Evolutionary conservation across 305 asterid species (phyloP).

Genomic region (Coffea humblotiana): DNA sequence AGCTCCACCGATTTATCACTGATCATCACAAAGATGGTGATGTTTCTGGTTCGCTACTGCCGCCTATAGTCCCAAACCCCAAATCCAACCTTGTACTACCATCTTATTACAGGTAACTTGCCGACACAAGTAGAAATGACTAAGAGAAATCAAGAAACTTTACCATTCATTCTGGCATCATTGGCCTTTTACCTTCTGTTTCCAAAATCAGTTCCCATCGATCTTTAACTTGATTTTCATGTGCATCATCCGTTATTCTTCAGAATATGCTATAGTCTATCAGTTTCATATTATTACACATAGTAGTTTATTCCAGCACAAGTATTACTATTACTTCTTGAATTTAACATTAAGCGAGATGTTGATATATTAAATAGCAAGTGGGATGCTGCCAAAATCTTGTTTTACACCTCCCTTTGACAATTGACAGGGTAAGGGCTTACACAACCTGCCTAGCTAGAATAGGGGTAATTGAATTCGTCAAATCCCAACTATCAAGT

Average conservation of each 20-base stretch:
- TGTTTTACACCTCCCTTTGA: not conserved
- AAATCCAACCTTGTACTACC: constrained; percentile 16
- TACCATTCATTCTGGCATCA: not conserved
- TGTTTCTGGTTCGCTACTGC: constrained; percentile 27
- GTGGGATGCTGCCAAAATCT: not conserved
- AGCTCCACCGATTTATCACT: constrained; percentile 15
- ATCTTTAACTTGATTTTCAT: not conserved
- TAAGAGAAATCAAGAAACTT: constrained; percentile 6
- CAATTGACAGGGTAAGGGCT: not conserved
- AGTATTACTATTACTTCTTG: not conserved
- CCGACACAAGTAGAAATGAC: not conserved
- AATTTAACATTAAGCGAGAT: not conserved
- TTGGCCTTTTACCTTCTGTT: not conserved
- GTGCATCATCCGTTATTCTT: not conserved
- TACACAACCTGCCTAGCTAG: not conserved
- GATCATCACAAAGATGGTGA: constrained; percentile 20
- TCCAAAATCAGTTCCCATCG: not conserved
- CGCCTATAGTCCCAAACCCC: constrained; percentile 2
- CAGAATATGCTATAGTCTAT: not conserved
- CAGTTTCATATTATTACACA: not conserved
- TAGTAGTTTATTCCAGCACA: not conserved
- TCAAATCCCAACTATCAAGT: not conserved
- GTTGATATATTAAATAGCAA: not conserved
- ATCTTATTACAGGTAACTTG: constrained; percentile 25
- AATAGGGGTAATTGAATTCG: not conserved